A percentile compares a stretch with the other conserved stretches of the same genome.
Conservation (phyloP, 306 rosid genomes). For the Hippophae rhamnoides region DNA sequence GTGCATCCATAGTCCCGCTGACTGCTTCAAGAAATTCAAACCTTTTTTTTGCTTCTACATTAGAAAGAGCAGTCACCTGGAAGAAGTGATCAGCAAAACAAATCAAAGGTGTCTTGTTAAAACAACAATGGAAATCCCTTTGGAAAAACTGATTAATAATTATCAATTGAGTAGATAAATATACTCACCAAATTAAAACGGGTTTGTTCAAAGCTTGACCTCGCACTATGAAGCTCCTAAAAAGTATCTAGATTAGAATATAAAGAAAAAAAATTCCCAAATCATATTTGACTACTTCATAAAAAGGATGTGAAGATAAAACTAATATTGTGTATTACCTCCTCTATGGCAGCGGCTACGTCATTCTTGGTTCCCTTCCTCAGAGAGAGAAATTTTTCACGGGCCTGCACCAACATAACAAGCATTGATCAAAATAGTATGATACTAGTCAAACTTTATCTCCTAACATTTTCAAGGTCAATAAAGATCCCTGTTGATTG, state of each 20-base stretch:
- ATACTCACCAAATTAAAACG: conserved; percentile 78
- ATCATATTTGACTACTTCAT: background rate
- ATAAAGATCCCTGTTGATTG: background rate
- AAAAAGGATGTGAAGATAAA: conserved; percentile 5
- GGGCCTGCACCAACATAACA: conserved; percentile 54
- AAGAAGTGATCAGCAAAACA: conserved; percentile 21
- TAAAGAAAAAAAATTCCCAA: conserved; percentile 15
- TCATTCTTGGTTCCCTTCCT: conserved; percentile 88
- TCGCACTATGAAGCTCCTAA: conserved; percentile 91
- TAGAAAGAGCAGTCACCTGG: conserved; percentile 90
- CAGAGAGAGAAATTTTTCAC: conserved; percentile 83
- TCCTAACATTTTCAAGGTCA: background rate
- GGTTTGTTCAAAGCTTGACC: conserved; percentile 91
- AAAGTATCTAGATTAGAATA: conserved; percentile 22
- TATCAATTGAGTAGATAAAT: background rate
- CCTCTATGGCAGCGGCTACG: conserved; percentile 68
- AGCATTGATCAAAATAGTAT: background rate
- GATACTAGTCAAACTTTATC: background rate
- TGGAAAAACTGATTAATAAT: conserved; percentile 7
- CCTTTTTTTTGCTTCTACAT: conserved; percentile 96
- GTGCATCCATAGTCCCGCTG: conserved; percentile 99
- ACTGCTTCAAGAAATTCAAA: conserved; percentile 98
- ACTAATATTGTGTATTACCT: conserved; percentile 42
- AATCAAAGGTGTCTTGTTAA: background rate
- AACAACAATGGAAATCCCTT: conserved; percentile 1